Evolutionary conservation across 2,329 filamentous ascomycete species (phyloP).

Genomic region (Fusarium graminum): DNA sequence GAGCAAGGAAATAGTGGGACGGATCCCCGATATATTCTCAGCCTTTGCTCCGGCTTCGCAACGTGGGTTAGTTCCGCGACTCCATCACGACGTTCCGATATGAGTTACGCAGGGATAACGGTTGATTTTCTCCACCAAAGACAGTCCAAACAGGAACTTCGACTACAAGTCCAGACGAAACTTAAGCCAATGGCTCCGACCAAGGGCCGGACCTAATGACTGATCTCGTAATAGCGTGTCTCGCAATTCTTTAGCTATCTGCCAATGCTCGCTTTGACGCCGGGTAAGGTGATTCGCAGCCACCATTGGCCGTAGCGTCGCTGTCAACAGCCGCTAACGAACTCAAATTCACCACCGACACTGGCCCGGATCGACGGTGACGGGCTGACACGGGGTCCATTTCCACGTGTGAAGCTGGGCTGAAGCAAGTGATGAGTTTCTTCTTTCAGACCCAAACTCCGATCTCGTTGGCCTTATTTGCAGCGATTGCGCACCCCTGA

Average conservation of each 20-base stretch:
- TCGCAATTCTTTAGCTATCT: neutral
- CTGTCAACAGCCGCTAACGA: neutral
- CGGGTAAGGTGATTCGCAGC: constrained; percentile 7
- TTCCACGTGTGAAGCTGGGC: constrained; percentile 16
- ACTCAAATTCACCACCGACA: constrained; percentile 7
- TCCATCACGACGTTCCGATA: neutral
- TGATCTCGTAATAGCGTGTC: constrained; percentile 12
- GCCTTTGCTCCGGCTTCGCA: constrained; percentile 13
- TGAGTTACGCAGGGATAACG: neutral
- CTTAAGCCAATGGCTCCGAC: constrained; percentile 10
- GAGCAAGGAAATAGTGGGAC: neutral
- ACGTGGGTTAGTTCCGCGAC: neutral
- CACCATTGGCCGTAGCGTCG: neutral
- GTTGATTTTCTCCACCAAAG: neutral
- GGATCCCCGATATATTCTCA: neutral
- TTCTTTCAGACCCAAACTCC: neutral
- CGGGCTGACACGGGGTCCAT: constrained; percentile 7
- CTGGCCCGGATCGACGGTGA: neutral
- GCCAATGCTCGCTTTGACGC: neutral
- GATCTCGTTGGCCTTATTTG: constrained; percentile 2
- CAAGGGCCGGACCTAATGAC: constrained; percentile 2
- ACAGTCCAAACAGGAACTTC: constrained; percentile 23
- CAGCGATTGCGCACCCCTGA: constrained; percentile 20
- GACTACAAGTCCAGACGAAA: constrained; percentile 2
- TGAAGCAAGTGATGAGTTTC: neutral